Evolutionary conservation across 1,284 basidiomycete genomes (phyloP), one percentile per base, ranked within the genome.

Genomic region (Polyporus tsugae): DNA sequence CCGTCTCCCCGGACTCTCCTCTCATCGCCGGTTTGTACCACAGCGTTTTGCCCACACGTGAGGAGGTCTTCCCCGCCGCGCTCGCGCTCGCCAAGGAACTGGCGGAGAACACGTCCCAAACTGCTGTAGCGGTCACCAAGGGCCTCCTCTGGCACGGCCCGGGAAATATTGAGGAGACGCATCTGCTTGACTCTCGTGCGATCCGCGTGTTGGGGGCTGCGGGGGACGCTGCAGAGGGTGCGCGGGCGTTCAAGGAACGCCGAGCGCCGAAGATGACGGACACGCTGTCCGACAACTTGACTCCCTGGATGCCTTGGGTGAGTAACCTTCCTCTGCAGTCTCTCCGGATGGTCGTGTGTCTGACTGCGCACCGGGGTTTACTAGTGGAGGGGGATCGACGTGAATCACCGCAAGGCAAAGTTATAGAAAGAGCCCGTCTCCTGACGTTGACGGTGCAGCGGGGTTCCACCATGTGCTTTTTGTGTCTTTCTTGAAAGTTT

Each of bases 251-350:
- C 78, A 83, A 79, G 70, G 84, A 88, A 71, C 82, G 80, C 63
- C 79, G 87, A 22, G 58, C 73, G 10, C 82, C 84, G 0, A 82
- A 80, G 57, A 87, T 88, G 68, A 75, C 74, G 11, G 86, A 85
- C 55, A 83, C 78, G 4, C 69, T 88, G 57, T 81, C 82, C 0
- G 80, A 80, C 46, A 77, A 80, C 57, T 67, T 80, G 60, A 77
- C 81, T 4, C 74, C 77, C 7, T 85, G 84, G 82, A 82, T 82
- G 69, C 85, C 86, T 52, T 88, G 86, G 86, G 87, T 88, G 65
- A 73, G 83, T 66, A 41, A 10, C 5, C 6, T 41, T 22, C n/a
- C 6, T 22, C 4, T 33, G n/a, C 2, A 38, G 15, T 11, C 33
- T 13, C 53, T 19, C 15, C 15, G 1, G 15, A 33, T 53, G 39